Base-by-base conservation (phyloP, 2,329 filamentous ascomycete genomes). In the Fusarium cyanostomum region DNA sequence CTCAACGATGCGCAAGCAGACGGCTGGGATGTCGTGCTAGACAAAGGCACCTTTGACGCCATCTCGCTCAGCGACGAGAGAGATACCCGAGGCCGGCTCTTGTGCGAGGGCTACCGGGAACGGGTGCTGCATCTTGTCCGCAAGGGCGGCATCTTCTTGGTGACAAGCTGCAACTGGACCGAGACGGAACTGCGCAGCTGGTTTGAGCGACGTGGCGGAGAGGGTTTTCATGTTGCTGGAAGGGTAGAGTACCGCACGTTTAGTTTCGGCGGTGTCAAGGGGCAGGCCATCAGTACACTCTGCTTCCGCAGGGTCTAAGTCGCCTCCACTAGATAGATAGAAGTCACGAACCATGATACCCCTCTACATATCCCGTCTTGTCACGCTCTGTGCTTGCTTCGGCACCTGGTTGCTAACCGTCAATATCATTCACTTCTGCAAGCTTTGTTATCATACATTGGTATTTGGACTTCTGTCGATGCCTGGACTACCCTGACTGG, bases 161-260 rank as follows among this genome's bases (percentile, higher is more conserved):
- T 99, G 51, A 98, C 95, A 52, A 97, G 93, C 77, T 99, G 95
- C 76, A 99, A 99, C 78, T 99, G 95, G 95, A 98, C 94, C 1
- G 93, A 95, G 79, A 85, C 88, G 35, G 95, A 99, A 80, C 78
- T 99, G 70, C 81, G 84, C 59, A 79, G 78, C 13, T 98, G 94
- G 93, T 95, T 98, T 73, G 87, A 84, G 37, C 21, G 56, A 30
- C 68, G 52, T 4, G 69, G 49, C n/a, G 33, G 21, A 4, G 69
- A 68, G 21, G 73, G 80, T 45, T 82, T 96, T 67, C 80, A 81
- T 59, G 85, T 88, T 54, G 88, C 86, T 51, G 88, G 86, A 1
- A 84, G 86, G 67, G 88, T 97, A 52, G 86, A 89, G 72, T 98
- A 98, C 76, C 91, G 87, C 18, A 90, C 88, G 49, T 98, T 97